phyloP scores from a whole-genome alignment of 2,329 filamentous ascomycete genomes.

The Periconia macrospinosa region DNA sequence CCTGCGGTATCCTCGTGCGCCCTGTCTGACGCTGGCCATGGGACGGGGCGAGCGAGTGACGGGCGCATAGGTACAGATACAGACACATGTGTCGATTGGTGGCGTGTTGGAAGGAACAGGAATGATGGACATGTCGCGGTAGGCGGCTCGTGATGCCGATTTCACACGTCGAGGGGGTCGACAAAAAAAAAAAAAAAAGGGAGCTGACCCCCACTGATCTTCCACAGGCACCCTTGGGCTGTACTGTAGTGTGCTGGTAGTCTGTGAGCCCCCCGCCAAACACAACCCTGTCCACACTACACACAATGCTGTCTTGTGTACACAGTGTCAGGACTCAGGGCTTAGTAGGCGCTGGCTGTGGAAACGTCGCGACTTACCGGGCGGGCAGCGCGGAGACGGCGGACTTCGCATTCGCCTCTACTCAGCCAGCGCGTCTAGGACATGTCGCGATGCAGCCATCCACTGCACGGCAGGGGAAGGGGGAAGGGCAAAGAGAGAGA shows the following conservation, averaged over 20 bases:
- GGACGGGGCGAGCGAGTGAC: too few species aligned
- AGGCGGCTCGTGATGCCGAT: slow-evolving; percentile 18
- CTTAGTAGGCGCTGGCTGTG: slow-evolving; percentile 18
- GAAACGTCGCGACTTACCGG: slow-evolving; percentile 10
- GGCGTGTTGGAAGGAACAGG: background rate
- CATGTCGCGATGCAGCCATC: slow-evolving; percentile 13
- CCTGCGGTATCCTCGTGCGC: too few species aligned
- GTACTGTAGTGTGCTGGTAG: too few species aligned
- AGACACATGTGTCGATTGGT: background rate
- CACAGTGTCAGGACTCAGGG: slow-evolving; percentile 22
- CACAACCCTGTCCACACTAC: background rate
- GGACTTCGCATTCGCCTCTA: slow-evolving; percentile 15
- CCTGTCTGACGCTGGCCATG: too few species aligned
- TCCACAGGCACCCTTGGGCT: too few species aligned
- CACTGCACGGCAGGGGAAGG: too few species aligned
- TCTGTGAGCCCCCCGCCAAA: slow-evolving; percentile 22
- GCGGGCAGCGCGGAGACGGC: slow-evolving; percentile 6
- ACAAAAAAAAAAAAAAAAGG: slow-evolving; percentile 5
- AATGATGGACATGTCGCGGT: slow-evolving; percentile 14
- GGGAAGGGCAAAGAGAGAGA: too few species aligned
- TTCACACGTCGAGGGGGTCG: background rate
- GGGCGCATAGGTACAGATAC: background rate
- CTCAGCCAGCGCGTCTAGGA: too few species aligned
- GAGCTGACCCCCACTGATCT: slow-evolving; percentile 21
- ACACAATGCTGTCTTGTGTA: background rate